Conservation (phyloP, 495 filamentous ascomycete species). For the Xylaria flabelliformis region DNA sequence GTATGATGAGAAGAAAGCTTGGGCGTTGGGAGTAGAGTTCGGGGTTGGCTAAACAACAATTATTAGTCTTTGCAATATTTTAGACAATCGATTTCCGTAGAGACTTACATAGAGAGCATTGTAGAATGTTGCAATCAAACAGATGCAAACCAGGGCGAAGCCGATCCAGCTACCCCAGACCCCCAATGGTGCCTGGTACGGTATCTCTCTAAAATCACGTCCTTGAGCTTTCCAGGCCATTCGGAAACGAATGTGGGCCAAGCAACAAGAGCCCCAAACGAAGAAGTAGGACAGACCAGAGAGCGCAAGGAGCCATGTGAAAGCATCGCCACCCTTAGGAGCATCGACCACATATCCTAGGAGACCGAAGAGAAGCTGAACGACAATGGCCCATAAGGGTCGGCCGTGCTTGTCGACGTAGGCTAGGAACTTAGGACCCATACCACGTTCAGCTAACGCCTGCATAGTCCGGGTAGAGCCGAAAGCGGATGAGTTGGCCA, state of each 20-base stretch:
- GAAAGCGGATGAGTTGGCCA: conserved; percentile 69
- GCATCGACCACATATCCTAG: conserved; percentile 45
- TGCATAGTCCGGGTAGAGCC: conserved; percentile 69
- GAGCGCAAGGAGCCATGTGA: conserved; percentile 72
- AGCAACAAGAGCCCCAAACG: conserved; percentile 72
- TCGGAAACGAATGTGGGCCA: conserved; percentile 79
- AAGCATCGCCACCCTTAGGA: conserved; percentile 42
- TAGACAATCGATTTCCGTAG: not conserved
- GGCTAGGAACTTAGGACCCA: conserved; percentile 63
- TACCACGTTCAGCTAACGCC: conserved; percentile 61
- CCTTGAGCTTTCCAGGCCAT: conserved; percentile 58
- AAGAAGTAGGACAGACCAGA: conserved; percentile 72
- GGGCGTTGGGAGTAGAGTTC: conserved; percentile 51
- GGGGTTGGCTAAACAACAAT: conserved; percentile 56
- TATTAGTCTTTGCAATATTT: conserved; percentile 14
- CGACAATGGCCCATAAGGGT: conserved; percentile 58
- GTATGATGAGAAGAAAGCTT: conserved; percentile 70
- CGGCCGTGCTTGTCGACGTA: conserved; percentile 66
- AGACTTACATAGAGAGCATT: conserved; percentile 51
- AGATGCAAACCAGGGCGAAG: conserved; percentile 61
- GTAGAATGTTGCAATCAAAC: conserved; percentile 67
- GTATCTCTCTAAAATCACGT: conserved; percentile 56
- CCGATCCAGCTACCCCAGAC: conserved; percentile 68
- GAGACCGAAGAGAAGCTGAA: conserved; percentile 58
- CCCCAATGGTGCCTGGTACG: conserved; percentile 61